Evolutionary conservation across 208 protist species (phyloP), one percentile per base, ranked within the genome.

Genomic region (Crithidia brevicula): DNA sequence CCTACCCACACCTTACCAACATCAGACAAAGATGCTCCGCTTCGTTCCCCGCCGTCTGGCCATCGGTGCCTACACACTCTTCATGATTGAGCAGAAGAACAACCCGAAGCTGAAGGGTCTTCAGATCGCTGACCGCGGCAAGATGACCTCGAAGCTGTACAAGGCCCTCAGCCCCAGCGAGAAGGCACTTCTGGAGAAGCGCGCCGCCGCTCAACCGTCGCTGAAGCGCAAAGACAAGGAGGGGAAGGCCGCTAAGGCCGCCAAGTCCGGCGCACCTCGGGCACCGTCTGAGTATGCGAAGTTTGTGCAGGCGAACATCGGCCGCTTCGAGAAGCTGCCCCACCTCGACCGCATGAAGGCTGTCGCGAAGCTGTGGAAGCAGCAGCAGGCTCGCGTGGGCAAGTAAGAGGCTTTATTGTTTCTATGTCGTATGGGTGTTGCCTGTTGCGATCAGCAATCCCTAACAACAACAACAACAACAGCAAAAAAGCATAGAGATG

Each of bases 11-110:
- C 3, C 22, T 20, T 18, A 31, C 42, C 0, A 62, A 28, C 1
- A 54, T 22, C 9, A 34, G 9, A 18, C 22, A 22, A 53, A 57
- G 46, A 95, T 95, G 89, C 68, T 92, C 43, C 85, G 86, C 49
- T 81, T 92, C 46, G 74, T 72, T 56, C 61, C 77, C 43, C 78
- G 75, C 16, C 79, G 84, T 67, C 79, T 95, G 38, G 89, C 82
- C 68, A 82, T 95, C 59, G 80, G 89, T 28, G 76, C 86, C 30
- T 95, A 95, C 54, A 72, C 66, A 11, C 64, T 95, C 63, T 95
- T 95, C 70, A 93, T 95, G 89, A 84, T 83, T 25, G 89, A 95
- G 72, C 86, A 95, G 68, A 93, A 92, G 67, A 87, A 88, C 70
- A 86, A 95, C 74, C 79, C 82, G 46, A 89, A 86, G 72, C 81